Percentiles rank a stretch among this genome's conserved stretches.
These are phyloP conservation scores for Chaetomiaceae sp. DNA, from an alignment of 2,329 filamentous ascomycete genomes.

Conservation along the genomic window DNA sequence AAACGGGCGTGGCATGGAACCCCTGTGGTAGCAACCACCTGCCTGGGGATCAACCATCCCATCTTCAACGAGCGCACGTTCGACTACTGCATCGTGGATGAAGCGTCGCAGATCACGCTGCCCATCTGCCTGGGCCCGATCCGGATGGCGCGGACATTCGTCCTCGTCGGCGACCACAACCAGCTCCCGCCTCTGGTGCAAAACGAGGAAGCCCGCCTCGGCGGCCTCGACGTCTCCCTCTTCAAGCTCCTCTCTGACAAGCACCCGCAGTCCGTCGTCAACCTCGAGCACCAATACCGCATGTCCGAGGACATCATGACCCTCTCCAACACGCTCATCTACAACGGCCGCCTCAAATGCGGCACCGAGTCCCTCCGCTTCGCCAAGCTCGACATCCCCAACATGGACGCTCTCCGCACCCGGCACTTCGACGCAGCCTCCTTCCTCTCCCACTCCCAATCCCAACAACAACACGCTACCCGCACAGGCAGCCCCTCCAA, in stretches of 20 bases:
- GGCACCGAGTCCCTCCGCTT: slow-evolving; percentile 72
- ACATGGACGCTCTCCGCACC: slow-evolving; percentile 55
- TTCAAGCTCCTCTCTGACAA: slow-evolving; percentile 91
- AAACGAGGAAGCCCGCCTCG: slow-evolving; percentile 79
- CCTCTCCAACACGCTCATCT: slow-evolving; percentile 88
- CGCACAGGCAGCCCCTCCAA: not conserved
- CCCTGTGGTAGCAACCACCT: slow-evolving; percentile 90
- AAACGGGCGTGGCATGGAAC: slow-evolving; percentile 78
- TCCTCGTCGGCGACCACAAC: slow-evolving; percentile 94
- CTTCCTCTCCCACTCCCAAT: slow-evolving; percentile 39
- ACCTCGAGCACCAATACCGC: slow-evolving; percentile 91
- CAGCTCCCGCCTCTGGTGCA: slow-evolving; percentile 92
- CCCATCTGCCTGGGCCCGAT: slow-evolving; percentile 94
- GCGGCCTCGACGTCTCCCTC: slow-evolving; percentile 85
- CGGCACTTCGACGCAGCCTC: slow-evolving; percentile 54
- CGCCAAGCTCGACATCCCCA: slow-evolving; percentile 63
- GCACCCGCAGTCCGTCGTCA: slow-evolving; percentile 83
- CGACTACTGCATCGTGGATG: slow-evolving; percentile 97
- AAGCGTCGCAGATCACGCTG: slow-evolving; percentile 94
- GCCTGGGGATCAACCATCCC: slow-evolving; percentile 83
- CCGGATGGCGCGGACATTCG: slow-evolving; percentile 85
- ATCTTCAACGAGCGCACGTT: slow-evolving; percentile 87
- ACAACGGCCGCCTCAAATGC: slow-evolving; percentile 84
- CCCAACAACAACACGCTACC: slow-evolving; percentile 19
- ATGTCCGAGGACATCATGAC: slow-evolving; percentile 98